phyloP scores from a whole-genome alignment of 805 yeast species.

The Ogataea ganodermae region DNA sequence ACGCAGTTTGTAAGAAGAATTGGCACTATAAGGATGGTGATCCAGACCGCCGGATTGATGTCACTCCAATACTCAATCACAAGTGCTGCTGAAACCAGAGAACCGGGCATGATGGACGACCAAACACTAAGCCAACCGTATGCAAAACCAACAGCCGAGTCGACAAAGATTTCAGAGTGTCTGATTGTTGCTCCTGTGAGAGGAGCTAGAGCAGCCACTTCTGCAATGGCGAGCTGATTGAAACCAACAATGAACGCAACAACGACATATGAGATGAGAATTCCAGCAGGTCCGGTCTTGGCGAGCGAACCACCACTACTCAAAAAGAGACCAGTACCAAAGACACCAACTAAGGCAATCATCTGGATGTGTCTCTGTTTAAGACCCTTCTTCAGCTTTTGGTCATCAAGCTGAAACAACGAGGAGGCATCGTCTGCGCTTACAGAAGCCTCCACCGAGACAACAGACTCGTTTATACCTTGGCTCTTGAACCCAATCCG shows the following conservation, averaged over 20 bases:
- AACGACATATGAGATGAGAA: slow-evolving; percentile 59
- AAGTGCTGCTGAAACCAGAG: slow-evolving; percentile 58
- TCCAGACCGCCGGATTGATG: slow-evolving; percentile 55
- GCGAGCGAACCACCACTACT: slow-evolving; percentile 48
- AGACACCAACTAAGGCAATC: slow-evolving; percentile 72
- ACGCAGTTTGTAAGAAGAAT: slow-evolving; percentile 45
- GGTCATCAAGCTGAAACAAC: background rate
- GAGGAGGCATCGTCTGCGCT: background rate
- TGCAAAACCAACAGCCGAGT: slow-evolving; percentile 58
- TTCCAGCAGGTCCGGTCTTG: slow-evolving; percentile 35
- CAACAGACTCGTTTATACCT: background rate
- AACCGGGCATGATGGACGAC: slow-evolving; percentile 52
- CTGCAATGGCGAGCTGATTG: slow-evolving; percentile 53
- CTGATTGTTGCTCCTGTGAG: slow-evolving; percentile 57
- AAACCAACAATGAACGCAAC: slow-evolving; percentile 60
- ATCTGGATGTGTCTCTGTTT: slow-evolving; percentile 55
- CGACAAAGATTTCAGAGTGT: slow-evolving; percentile 26
- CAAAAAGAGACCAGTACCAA: slow-evolving; percentile 61
- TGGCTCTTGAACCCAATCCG: background rate
- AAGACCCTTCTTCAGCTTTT: slow-evolving; percentile 18
- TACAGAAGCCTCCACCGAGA: background rate
- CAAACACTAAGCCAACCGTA: slow-evolving; percentile 48
- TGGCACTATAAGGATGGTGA: slow-evolving; percentile 48
- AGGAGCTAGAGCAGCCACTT: slow-evolving; percentile 59
- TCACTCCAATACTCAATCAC: slow-evolving; percentile 59